Evolutionary conservation across 768 basidiomycete genomes (phyloP).

Genomic region (Leucosporidium yakuticum): DNA sequence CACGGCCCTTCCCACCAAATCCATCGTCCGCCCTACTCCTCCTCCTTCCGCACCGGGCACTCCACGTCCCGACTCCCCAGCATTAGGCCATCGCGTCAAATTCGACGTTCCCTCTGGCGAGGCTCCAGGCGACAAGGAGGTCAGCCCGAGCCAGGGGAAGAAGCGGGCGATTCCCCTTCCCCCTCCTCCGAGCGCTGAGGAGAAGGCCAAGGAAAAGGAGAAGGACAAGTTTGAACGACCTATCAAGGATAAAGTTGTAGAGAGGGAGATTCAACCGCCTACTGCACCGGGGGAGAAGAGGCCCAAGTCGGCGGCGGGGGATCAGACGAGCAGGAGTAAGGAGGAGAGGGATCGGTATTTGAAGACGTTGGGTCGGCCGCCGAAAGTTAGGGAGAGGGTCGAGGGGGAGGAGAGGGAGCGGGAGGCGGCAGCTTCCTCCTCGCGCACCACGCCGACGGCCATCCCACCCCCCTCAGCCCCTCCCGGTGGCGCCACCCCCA

Average conservation of each 20-base stretch:
- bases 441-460: neutral
- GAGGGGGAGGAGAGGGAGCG: too few species aligned
- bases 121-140: neutral
- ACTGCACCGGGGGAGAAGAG: neutral
- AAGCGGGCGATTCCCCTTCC: constrained; percentile 21
- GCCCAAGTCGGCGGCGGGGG: neutral
- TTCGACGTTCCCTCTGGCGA: constrained; percentile 14
- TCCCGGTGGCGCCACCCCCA: neutral
- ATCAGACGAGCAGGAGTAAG: constrained; percentile 9
- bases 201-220: neutral
- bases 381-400: constrained; percentile 12
- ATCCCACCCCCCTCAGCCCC: neutral
- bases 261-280: constrained; percentile 21
- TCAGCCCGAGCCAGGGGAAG: neutral
- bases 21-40: constrained; percentile 17
- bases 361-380: neutral
- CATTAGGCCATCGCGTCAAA: constrained; percentile 12
- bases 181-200: neutral
- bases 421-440: neutral
- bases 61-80: constrained; percentile 1
- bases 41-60: constrained; percentile 16
- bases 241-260: constrained; percentile 28
- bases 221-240: constrained; percentile 12
- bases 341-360: neutral
- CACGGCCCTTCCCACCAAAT: neutral